A percentile compares a stretch with the other conserved stretches of the same genome.
These are phyloP conservation scores for Solanum bulbocastanum DNA, from an alignment of 257 asterid genomes.

Conservation along the genomic window DNA sequence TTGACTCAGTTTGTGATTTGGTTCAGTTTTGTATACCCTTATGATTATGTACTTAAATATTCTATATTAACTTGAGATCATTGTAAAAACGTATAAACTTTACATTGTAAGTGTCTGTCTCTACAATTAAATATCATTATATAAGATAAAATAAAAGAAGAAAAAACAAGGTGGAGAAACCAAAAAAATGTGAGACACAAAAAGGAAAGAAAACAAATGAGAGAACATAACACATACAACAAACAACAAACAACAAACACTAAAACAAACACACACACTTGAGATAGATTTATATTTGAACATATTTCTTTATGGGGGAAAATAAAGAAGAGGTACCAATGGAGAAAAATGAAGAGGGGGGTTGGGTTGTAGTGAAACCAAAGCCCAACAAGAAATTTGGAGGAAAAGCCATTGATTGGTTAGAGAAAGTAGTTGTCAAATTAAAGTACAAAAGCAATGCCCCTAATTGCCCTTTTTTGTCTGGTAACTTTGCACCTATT, in stretches of 20 bases:
- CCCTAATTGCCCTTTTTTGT: not conserved
- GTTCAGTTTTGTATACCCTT: no score
- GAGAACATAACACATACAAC: not conserved
- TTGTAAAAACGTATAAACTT: accelerated
- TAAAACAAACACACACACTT: not conserved
- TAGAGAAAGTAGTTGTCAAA: not conserved
- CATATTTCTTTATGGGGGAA: not conserved
- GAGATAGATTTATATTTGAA: not conserved
- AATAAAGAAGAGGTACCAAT: not conserved
- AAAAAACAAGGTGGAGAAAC: not conserved
- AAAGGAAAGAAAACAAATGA: not conserved
- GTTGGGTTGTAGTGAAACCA: not conserved
- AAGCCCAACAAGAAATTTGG: not conserved
- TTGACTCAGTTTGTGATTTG: no score
- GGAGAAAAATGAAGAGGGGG: not conserved
- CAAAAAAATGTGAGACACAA: not conserved
- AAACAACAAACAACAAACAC: not conserved
- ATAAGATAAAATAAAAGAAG: not conserved
- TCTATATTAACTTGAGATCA: not conserved
- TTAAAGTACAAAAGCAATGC: not conserved
- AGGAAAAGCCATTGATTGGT: not conserved
- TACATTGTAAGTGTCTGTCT: not conserved
- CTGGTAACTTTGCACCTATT: not conserved
- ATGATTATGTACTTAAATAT: no score
- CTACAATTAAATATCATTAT: not conserved